Percentiles rank a stretch among this genome's conserved stretches.
phyloP scores from a whole-genome alignment of 192 early-diverging fungal species.

The Coemansia sp. region DNA sequence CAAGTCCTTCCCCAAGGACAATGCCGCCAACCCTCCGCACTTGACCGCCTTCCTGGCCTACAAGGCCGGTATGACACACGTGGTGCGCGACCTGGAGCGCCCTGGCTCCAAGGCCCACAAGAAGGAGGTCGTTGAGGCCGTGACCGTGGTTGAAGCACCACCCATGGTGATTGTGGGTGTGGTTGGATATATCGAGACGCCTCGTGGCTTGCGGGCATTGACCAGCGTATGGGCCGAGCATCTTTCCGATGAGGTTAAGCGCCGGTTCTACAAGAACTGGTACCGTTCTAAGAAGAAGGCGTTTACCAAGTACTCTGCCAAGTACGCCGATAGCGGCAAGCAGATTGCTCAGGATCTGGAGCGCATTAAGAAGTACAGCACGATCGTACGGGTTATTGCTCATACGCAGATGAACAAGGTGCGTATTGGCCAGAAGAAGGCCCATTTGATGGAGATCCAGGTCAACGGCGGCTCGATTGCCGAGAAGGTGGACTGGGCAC shows the following conservation, averaged over 20 bases:
- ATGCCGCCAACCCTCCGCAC: conserved; percentile 90
- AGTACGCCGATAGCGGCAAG: conserved; percentile 78
- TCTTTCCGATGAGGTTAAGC: conserved; percentile 93
- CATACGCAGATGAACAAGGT: conserved; percentile 98
- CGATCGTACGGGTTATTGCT: conserved; percentile 93
- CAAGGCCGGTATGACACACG: conserved; percentile 99
- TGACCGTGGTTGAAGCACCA: conserved; percentile 97
- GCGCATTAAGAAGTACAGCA: conserved; percentile 99
- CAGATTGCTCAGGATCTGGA: conserved; percentile 89
- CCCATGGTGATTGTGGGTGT: conserved; percentile 97
- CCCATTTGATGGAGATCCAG: conserved; percentile 99
- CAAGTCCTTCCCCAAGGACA: conserved; percentile 99
- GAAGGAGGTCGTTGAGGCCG: conserved; percentile 99
- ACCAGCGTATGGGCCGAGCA: conserved; percentile 99
- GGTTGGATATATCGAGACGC: conserved; percentile 99
- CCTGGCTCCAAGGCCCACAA: conserved; percentile 99
- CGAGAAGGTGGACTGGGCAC: conserved; percentile 97
- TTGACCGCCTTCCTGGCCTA: conserved; percentile 99
- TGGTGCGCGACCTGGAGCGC: conserved; percentile 98
- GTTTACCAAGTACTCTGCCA: conserved; percentile 99
- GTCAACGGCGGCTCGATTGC: conserved; percentile 95
- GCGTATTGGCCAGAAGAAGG: conserved; percentile 97
- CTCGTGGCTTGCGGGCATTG: conserved; percentile 94
- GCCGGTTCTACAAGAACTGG: conserved; percentile 99
- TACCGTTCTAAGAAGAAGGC: conserved; percentile 99